Conservation (phyloP, 2,329 filamentous ascomycete genomes). For the Microcyclosporella mali region DNA sequence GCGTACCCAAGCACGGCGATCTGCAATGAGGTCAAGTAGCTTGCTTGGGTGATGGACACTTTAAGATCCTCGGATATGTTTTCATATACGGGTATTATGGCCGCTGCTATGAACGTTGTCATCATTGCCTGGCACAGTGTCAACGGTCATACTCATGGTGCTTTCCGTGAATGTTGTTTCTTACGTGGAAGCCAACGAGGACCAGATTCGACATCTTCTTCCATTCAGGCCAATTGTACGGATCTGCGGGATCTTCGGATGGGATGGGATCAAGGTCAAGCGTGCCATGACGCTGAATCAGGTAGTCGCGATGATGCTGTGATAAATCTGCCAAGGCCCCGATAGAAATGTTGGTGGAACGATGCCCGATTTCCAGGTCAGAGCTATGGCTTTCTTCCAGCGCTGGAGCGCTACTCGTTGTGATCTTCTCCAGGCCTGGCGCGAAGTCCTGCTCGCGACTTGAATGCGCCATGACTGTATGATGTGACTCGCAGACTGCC, state of each 20-base stretch:
- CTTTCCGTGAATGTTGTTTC: background rate
- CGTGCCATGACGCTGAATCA: conserved; percentile 49
- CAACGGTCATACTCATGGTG: background rate
- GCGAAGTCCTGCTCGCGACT: conserved; percentile 5
- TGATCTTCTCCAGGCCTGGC: background rate
- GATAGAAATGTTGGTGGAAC: conserved; percentile 24
- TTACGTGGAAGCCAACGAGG: conserved; percentile 46
- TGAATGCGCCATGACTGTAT: background rate
- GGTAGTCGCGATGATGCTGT: conserved; percentile 44
- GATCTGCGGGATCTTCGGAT: conserved; percentile 45
- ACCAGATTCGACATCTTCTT: conserved; percentile 46
- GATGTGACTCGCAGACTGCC: background rate
- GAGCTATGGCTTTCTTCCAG: conserved; percentile 6
- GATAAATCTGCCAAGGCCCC: conserved; percentile 32
- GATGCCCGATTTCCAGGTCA: conserved; percentile 20
- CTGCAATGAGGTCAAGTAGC: conserved; percentile 52
- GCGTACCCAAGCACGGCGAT: conserved; percentile 50
- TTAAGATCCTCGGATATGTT: conserved; percentile 48
- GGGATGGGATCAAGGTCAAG: conserved; percentile 51
- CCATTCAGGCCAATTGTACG: conserved; percentile 51
- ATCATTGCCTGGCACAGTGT: conserved; percentile 43
- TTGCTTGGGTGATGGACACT: conserved; percentile 44
- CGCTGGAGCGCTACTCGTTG: background rate
- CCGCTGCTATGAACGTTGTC: conserved; percentile 50
- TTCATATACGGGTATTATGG: conserved; percentile 51